phyloP scores from a whole-genome alignment of 2,329 filamentous ascomycete genomes.

The Xylaria sp. region DNA sequence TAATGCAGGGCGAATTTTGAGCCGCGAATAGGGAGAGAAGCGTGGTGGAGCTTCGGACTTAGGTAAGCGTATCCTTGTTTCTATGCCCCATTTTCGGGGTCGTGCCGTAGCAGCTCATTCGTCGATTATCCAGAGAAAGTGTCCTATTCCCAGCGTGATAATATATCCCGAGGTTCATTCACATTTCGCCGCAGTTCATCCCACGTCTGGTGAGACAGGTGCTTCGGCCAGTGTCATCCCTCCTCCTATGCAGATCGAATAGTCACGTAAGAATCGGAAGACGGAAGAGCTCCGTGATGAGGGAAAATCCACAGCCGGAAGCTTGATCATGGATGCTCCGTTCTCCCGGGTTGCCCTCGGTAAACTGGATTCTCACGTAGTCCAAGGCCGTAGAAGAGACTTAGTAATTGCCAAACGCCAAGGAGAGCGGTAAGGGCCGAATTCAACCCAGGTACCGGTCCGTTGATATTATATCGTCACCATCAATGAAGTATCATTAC shows the following conservation, averaged over 20 bases:
- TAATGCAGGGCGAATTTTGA: conserved; percentile 15
- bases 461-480: conserved; percentile 9
- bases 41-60: conserved; percentile 8
- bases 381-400: neutral
- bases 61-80: conserved; percentile 7
- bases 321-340: neutral
- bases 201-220: neutral
- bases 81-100: neutral
- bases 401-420: conserved; percentile 1
- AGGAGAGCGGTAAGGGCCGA: conserved; percentile 1
- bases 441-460: neutral
- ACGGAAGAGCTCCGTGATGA: neutral
- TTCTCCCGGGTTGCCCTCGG: neutral
- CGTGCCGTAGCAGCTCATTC: neutral
- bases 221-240: neutral
- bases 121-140: neutral
- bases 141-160: neutral
- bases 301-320: neutral
- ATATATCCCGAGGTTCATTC: conserved; percentile 2
- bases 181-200: neutral
- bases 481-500: neutral
- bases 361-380: neutral
- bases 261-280: neutral
- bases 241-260: neutral
- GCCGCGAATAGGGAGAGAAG: conserved; percentile 2